These are phyloP conservation scores for Rhexocercosporidium sp. DNA, from an alignment of 2,329 filamentous ascomycete genomes.

Conservation along the genomic window DNA sequence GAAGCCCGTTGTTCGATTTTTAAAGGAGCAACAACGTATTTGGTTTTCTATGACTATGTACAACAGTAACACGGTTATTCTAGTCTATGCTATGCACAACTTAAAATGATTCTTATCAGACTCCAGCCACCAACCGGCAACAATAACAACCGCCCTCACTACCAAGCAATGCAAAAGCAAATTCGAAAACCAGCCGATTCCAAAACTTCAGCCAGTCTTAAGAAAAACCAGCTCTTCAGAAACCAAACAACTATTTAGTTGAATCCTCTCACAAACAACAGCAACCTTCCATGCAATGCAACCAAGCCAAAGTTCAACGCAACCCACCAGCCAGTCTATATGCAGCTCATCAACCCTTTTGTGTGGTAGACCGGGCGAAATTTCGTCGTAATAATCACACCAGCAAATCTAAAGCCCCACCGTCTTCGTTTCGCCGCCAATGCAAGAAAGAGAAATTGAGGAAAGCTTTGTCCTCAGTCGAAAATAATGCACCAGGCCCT, in stretches of 20 bases:
- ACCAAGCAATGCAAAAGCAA: neutral
- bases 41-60: constrained; percentile 9
- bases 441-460: constrained; percentile 1
- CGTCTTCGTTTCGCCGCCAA: constrained; percentile 13
- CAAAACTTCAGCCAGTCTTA: neutral
- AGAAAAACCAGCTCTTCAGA: neutral
- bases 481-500: constrained; percentile 9
- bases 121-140: neutral
- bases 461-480: neutral
- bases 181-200: neutral
- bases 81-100: constrained; percentile 11
- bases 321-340: constrained; percentile 9
- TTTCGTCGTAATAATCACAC: neutral
- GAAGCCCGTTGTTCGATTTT: too few species aligned
- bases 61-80: neutral
- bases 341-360: constrained; percentile 12
- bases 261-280: constrained; percentile 6
- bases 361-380: neutral
- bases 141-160: neutral
- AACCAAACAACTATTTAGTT: neutral
- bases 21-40: neutral
- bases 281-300: neutral
- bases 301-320: neutral
- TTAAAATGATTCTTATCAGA: neutral
- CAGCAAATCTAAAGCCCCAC: neutral